A percentile compares a stretch with the other conserved stretches of the same genome.
phyloP scores from a whole-genome alignment of 2,329 filamentous ascomycete species.

The Ustulina deusta region DNA sequence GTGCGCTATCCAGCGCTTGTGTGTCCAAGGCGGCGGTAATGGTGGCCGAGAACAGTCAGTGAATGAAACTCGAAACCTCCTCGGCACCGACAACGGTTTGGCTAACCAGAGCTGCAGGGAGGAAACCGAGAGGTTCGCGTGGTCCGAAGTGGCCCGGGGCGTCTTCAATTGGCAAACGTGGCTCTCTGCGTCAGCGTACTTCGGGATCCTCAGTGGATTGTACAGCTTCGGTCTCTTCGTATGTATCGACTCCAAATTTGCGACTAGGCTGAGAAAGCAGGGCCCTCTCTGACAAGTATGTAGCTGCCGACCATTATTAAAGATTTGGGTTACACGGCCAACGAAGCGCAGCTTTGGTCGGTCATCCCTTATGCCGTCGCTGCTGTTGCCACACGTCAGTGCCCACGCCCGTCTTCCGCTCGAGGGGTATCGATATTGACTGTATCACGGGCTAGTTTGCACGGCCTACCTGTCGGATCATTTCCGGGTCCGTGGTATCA shows the following conservation, averaged over 20 bases:
- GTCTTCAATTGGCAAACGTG: constrained; percentile 71
- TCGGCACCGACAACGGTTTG: constrained; percentile 24
- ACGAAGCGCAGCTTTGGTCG: constrained; percentile 71
- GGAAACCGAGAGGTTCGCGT: constrained; percentile 63
- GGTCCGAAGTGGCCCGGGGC: constrained; percentile 73
- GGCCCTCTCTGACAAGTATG: constrained; percentile 5
- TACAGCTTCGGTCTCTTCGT: constrained; percentile 75
- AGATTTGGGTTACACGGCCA: constrained; percentile 65
- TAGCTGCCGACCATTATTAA: constrained; percentile 74
- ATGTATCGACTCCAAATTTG: constrained; percentile 45
- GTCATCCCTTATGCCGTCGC: constrained; percentile 74
- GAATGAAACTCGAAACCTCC: not conserved
- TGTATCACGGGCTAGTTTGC: constrained; percentile 52
- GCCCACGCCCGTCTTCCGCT: constrained; percentile 12
- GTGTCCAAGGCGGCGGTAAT: constrained; percentile 47
- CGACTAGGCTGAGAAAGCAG: not conserved
- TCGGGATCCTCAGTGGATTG: constrained; percentile 67
- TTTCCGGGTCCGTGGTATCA: constrained; percentile 67
- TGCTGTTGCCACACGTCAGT: constrained; percentile 63
- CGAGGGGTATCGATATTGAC: constrained; percentile 18
- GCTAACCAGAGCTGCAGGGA: constrained; percentile 43
- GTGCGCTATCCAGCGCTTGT: constrained; percentile 60
- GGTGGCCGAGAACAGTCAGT: constrained; percentile 53
- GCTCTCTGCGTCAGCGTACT: constrained; percentile 72
- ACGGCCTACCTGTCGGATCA: constrained; percentile 70